A percentile compares a stretch with the other conserved stretches of the same genome.
These are phyloP conservation scores for Gynandropsis gynandra DNA, from an alignment of 345 rosid genomes.

Conservation along the genomic window DNA sequence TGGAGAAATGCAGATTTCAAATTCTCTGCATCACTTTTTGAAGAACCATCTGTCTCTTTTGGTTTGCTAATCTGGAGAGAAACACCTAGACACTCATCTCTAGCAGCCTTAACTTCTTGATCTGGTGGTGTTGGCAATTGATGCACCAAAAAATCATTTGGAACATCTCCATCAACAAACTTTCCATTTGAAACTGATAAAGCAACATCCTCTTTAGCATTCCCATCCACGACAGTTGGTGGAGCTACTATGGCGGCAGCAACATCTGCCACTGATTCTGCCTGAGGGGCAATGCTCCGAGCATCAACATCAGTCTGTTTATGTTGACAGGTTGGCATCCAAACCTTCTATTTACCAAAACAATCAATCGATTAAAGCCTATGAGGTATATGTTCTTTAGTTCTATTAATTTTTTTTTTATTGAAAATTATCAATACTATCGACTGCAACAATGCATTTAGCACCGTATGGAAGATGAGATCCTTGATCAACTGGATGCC, in stretches of 20 bases:
- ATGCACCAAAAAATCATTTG: slow-evolving; percentile 33
- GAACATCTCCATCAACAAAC: slow-evolving; percentile 37
- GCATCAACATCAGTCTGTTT: slow-evolving; percentile 30
- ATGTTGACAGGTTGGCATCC: slow-evolving; percentile 27
- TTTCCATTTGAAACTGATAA: slow-evolving; percentile 35
- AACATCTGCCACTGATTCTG: slow-evolving; percentile 32
- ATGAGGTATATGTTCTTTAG: no score
- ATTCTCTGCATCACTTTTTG: no score
- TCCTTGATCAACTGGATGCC: no score
- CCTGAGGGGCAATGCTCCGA: slow-evolving; percentile 24
- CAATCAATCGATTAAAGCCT: no score
- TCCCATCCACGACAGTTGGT: slow-evolving; percentile 26
- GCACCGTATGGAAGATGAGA: no score
- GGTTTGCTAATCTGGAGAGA: no score
- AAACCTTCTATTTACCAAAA: no score
- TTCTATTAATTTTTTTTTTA: no score
- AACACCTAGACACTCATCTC: slow-evolving; percentile 31
- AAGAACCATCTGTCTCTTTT: no score
- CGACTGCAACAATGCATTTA: no score
- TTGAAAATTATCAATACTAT: no score
- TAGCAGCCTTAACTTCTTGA: slow-evolving; percentile 40
- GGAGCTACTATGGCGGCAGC: slow-evolving; percentile 33
- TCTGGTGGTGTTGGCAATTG: slow-evolving; percentile 33
- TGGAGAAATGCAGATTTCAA: slow-evolving; percentile 26
- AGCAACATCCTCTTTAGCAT: slow-evolving; percentile 22